A percentile compares a stretch with the other conserved stretches of the same genome.
These are phyloP conservation scores for Arthrobotrys conoides DNA, from an alignment of 2,329 filamentous ascomycete species.

Conservation along the genomic window DNA sequence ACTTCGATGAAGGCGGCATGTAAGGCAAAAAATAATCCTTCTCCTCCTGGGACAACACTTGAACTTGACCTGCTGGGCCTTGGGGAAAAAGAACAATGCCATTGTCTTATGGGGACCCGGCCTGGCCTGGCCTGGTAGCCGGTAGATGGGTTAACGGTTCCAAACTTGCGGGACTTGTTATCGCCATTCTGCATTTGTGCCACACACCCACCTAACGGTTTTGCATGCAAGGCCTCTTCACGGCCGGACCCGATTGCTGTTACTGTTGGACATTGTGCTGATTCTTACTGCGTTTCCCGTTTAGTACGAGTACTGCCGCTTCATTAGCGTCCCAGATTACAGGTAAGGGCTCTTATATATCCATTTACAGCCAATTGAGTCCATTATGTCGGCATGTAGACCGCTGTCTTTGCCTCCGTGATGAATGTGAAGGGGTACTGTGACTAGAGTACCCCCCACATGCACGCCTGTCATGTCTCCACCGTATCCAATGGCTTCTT, in stretches of 20 bases:
- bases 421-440: constrained; percentile 19
- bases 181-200: constrained; percentile 37
- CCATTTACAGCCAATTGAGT: constrained; percentile 20
- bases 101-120: constrained; percentile 44
- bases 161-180: constrained; percentile 19
- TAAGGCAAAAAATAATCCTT: constrained; percentile 48
- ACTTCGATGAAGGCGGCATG: constrained; percentile 56
- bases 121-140: no score
- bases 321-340: constrained; percentile 54
- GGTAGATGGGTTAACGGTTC: constrained; percentile 24
- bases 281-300: constrained; percentile 22
- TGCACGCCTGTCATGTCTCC: neutral
- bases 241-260: constrained; percentile 1
- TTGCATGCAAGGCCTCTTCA: constrained; percentile 27
- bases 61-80: neutral
- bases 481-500: neutral
- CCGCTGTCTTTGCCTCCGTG: constrained; percentile 22
- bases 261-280: constrained; percentile 36
- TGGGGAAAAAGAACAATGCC: constrained; percentile 30
- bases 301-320: constrained; percentile 58
- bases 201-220: constrained; percentile 23
- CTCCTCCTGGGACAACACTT: constrained; percentile 29
- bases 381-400: constrained; percentile 14
- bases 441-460: constrained; percentile 19
- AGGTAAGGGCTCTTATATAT: constrained; percentile 42